Evolutionary conservation across 1,139 yeast genomes (phyloP), one percentile per base, ranked within the genome.

Genomic region (Eremothecium cymbalariae): DNA sequence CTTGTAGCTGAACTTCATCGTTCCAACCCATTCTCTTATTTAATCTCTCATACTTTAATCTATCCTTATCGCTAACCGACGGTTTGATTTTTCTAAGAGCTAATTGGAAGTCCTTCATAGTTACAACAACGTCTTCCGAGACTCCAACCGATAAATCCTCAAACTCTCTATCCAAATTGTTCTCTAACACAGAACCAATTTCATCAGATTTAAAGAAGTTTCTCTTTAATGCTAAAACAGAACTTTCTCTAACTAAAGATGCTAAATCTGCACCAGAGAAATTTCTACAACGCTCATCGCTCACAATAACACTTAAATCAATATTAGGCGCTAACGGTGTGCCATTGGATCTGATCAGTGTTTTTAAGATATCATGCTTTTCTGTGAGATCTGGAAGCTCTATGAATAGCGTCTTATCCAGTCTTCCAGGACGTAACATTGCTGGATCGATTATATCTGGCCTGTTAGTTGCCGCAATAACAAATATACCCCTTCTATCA

Each of bases 401-500:
- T 28, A 90, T 93, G 58, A 79, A 88, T 31, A 90, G 65, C 3
- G 95, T 88, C 59, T 90, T 90, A 55, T 90, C 98, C 49, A 90
- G 68, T 57, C 98, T 74, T 2, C 98, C 98, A 0, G 98, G 98
- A 55, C 98, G 74, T 36, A 90, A 65, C 97, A 90, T 90, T 1
- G 98, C 98, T 6, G 95, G 90, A 59, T 90, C 98, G 45, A 90
- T 90, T 86, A 90, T 90, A 59, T 90, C 98, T 0, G 97, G 97
- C 56, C 98, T 72, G 53, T 90, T 90, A 0, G 98, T 90, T 2
- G 98, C 98, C 20, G 96, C 98, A 46, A 90, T 76, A 3, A 90
- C 98, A 57, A 81, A 90, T 2, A 90, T 83, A 2, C 97, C 97
- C 38, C 80, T 74, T 50, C 98, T 70, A 48, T 88, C 96, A 47